These are phyloP conservation scores for Trichophyton benhamiae DNA, from an alignment of 2,329 filamentous ascomycete species.

Conservation along the genomic window DNA sequence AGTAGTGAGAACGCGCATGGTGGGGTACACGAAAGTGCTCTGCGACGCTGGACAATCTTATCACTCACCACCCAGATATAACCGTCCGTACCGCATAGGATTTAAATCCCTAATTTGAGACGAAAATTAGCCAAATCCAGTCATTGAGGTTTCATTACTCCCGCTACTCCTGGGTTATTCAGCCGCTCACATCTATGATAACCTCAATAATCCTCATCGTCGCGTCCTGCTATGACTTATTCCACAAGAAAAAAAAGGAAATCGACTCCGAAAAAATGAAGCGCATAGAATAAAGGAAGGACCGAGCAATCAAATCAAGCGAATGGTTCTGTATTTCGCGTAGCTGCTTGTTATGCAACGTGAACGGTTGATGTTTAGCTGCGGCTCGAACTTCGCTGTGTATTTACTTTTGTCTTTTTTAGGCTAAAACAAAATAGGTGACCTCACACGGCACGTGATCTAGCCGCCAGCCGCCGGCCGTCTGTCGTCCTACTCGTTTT, in stretches of 20 bases:
- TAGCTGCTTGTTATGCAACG: not conserved
- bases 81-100: slow-evolving; percentile 40
- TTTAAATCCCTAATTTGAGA: slow-evolving; percentile 33
- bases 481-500: not conserved
- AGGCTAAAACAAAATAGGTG: slow-evolving; percentile 3
- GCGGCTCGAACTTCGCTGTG: not conserved
- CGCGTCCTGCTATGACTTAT: not conserved
- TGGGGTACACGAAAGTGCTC: not conserved
- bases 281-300: not conserved
- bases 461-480: not conserved
- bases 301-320: not conserved
- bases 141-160: slow-evolving; percentile 4
- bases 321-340: not conserved
- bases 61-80: slow-evolving; percentile 38
- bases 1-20: not conserved
- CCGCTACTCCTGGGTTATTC: slow-evolving; percentile 11
- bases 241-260: not conserved
- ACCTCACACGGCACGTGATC: not conserved
- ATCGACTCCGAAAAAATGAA: not conserved
- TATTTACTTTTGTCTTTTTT: slow-evolving; percentile 4
- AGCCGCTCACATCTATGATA: slow-evolving; percentile 34
- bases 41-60: not conserved
- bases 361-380: not conserved
- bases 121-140: not conserved
- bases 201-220: slow-evolving; percentile 39